Base-by-base conservation (phyloP, 164 flowering plant genomes). In the Nelumbo lutea region DNA sequence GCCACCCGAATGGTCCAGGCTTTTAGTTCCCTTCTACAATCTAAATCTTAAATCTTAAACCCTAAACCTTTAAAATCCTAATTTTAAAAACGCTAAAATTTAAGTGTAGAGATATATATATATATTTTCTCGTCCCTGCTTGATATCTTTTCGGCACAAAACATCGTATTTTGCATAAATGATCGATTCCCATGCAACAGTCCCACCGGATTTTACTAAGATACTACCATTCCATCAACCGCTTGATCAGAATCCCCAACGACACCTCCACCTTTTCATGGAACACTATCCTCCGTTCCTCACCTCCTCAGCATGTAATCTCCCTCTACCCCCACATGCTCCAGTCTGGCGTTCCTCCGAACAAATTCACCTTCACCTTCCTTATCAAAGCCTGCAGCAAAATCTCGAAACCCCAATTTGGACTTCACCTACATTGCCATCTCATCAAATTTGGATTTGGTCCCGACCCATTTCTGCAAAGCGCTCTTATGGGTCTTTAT, bases 321-420 rank as follows among this genome's bases (percentile, higher is more conserved):
- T 47, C 57, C 11, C 63, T 68, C 62, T 68, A 68, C 39, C 3
- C 55, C 39, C 64, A 58, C 39, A 68, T 68, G 64, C 70, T 68
- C 44, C 45, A 46, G 6, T 68, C 70, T 2, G 46, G 15, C 15
- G 46, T 57, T 51, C 42, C 56, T 45, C 70, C 70, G 8, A 68
- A 68, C 70, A 68, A 68, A 59, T 68, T 68, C 57, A 68, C 64
- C 39, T 68, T 68, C 70, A 68, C 70, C 27, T 68, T 59, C 70
- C 70, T 68, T 39, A 10, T 68, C 63, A 67, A 67, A 57, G 56
- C 70, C 62, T 41, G 50, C 70, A 42, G 14, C 55, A 59, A 50
- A 50, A 68, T 60, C 47, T 68, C 71, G 2, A 41, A 44, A 9
- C 57, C 71, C 43, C 71, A 48, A 6, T 48, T 48, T 39, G 64